Evolutionary conservation across 2,329 filamentous ascomycete species (phyloP), one percentile per base, ranked within the genome.

Genomic region (Celoporthe dispersa): DNA sequence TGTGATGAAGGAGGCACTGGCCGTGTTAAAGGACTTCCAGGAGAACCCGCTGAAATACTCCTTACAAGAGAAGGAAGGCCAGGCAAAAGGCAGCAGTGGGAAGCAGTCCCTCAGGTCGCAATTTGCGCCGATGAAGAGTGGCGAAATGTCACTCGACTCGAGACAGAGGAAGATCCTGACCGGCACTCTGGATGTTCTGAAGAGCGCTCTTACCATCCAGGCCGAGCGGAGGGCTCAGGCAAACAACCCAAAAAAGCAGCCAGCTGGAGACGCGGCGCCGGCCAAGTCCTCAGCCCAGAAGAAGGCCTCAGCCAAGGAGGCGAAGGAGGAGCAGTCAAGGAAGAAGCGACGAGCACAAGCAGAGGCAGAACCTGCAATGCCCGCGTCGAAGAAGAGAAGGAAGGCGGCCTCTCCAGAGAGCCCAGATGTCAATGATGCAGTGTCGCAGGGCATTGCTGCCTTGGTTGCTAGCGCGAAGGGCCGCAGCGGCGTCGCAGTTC

Each of bases 171-270:
- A 79, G 35, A 75, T 79, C 2, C 73, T 83, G 12, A 71, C 78
- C 55, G 80, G 79, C 22, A 81, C 81, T 19, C 73, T 84, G 65
- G 72, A 75, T 19, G 77, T 81, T 4, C 72, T 84, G 65, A 80
- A 80, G 72, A 79, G 77, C 53, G 81, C 82, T 33, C 77, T 84
- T 44, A 73, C 73, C 41, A 73, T 74, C 12, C 78, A 79, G 73
- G 60, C 72, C 53, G 68, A 65, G 11, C 16, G 67, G 35, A 69
- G 63, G 22, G 22, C 63, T 12, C 68, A 71, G 25, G n/a, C 63
- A 1, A 73, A 69, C 37, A 68, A 64, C 22, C 37, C 62, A n/a
- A 70, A 64, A 28, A 51, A 48, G 19, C 25, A 48, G 7, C 16
- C 59, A 22, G 48, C 44, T 16, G 16, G 1, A 22, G 28, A 25